Evolutionary conservation across 2,329 filamentous ascomycete species (phyloP), one percentile per base, ranked within the genome.

Genomic region (Trichophyton simii): DNA sequence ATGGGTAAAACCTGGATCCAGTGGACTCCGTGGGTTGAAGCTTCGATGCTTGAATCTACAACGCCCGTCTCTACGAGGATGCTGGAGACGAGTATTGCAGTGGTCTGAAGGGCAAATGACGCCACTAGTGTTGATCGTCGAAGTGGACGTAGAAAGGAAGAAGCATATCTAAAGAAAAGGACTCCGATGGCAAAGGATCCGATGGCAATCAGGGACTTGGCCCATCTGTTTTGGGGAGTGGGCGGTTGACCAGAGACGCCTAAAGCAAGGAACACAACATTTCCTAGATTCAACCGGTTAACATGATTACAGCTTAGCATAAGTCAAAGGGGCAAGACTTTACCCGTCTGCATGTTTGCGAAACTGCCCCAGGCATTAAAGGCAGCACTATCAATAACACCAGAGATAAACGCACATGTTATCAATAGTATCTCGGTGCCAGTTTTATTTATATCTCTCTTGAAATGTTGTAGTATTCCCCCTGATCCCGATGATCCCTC

Each of bases 211-310:
- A 77, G 69, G 3, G 74, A 75, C 64, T 77, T 77, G 63, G 73
- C 72, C 71, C 75, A 77, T 50, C 73, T 72, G 59, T 73, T 74
- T 4, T 69, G 66, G 36, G 75, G 74, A 41, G 71, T 70, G 34
- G 67, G 64, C n/a, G 75, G 75, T 63, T 76, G 74, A 8, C 72
- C 70, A 4, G 73, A 73, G n/a, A 67, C 68, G 52, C 76, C 75
- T 3, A 78, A 69, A 11, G 73, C 76, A 15, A 77, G 70, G 65
- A 77, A 78, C 57, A 78, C 68, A 5, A 73, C 73, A 64, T 77
- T 78, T 41, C 76, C 76, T 77, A n/a, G 8, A 34, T 36, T 20
- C 22, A 36, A 11, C 6, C 2, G 18, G 18, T 7, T 25, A 25
- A 13, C 25, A 15, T 44, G 15, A 15, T 38, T 9, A 44, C 11